Evolutionary conservation across 495 filamentous ascomycete genomes (phyloP), one percentile per base, ranked within the genome.

Genomic region (Penicillium ucsense): DNA sequence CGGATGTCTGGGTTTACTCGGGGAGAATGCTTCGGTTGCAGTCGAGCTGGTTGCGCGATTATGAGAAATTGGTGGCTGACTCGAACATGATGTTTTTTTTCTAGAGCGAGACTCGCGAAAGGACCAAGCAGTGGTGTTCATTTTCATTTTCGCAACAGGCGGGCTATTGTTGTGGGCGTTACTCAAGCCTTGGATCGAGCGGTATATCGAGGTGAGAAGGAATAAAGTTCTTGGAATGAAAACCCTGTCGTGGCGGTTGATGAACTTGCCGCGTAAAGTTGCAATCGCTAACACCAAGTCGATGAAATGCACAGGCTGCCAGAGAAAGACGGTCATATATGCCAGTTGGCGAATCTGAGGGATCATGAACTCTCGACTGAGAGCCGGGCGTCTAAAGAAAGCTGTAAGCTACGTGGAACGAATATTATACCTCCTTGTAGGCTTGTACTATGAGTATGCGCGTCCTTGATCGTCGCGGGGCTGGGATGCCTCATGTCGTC

Each of bases 61-160:
- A 9, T 6, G 27, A 39, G 35, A 50, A 7, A 35, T 38, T 43
- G 7, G 8, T 38, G 4, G 33, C 30, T 41, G 38, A 56, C 46
- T 57, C 53, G 36, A 53, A 45, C n/a, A 30, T 9, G 12, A 45
- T 27, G 27, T 31, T 27, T 36, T 29, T 41, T 75, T 59, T 38
- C 31, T 50, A 84, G 81, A 95, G 65, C 76, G 91, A 50, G 91
- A 97, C 62, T 90, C 85, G 31, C 71, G 77, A 47, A 95, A 95
- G 66, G 91, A 95, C 56, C 77, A 88, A 64, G 77, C 89, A 32
- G 89, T 98, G 29, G 90, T 98, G 0, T 86, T 90, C 61, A 84
- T 89, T 4, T 98, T 98, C 61, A 88, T 98, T 28, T 66, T 89
- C 47, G 84, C 86, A 33, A 96, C 90, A 4, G 74, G 80, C n/a